Percentiles rank a stretch among this genome's conserved stretches.
phyloP scores from a whole-genome alignment of 805 yeast genomes.

The Candida silvatica region DNA sequence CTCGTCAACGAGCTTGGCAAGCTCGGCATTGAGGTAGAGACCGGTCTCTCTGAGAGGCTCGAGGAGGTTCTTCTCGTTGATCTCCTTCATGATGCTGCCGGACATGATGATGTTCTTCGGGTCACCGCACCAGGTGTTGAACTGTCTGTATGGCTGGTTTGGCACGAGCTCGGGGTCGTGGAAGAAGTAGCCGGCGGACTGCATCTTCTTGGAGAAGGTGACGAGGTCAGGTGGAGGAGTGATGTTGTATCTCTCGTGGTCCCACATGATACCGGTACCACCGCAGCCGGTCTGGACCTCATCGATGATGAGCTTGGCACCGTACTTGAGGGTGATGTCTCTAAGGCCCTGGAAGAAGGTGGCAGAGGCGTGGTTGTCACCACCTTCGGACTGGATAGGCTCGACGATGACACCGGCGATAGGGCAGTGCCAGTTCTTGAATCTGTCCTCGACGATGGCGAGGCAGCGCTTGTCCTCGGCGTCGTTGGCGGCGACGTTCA shows the following conservation, averaged over 20 bases:
- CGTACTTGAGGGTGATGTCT: constrained; percentile 63
- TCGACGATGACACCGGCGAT: constrained; percentile 87
- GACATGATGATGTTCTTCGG: constrained; percentile 75
- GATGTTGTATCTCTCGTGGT: constrained; percentile 77
- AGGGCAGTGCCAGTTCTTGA: constrained; percentile 61
- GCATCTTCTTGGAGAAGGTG: constrained; percentile 83
- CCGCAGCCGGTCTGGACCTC: constrained; percentile 91
- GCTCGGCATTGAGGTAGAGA: constrained; percentile 49
- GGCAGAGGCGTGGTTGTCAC: constrained; percentile 79
- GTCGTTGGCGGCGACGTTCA: constrained; percentile 72
- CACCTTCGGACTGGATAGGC: constrained; percentile 90
- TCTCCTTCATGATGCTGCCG: constrained; percentile 62
- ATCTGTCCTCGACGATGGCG: constrained; percentile 61
- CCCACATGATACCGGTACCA: constrained; percentile 83
- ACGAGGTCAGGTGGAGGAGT: constrained; percentile 75
- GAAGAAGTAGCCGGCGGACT: constrained; percentile 83
- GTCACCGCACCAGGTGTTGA: constrained; percentile 93
- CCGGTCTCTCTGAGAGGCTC: constrained; percentile 55
- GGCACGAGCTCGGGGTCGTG: constrained; percentile 68
- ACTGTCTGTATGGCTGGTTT: constrained; percentile 74
- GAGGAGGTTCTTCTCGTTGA: constrained; percentile 50
- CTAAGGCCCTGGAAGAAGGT: constrained; percentile 77
- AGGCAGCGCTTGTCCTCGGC: constrained; percentile 79
- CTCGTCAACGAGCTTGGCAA: constrained; percentile 41
- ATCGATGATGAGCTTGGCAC: constrained; percentile 67